Evolutionary conservation across 2,329 filamentous ascomycete genomes (phyloP).

Genomic region (Corinectria fuckeliana): DNA sequence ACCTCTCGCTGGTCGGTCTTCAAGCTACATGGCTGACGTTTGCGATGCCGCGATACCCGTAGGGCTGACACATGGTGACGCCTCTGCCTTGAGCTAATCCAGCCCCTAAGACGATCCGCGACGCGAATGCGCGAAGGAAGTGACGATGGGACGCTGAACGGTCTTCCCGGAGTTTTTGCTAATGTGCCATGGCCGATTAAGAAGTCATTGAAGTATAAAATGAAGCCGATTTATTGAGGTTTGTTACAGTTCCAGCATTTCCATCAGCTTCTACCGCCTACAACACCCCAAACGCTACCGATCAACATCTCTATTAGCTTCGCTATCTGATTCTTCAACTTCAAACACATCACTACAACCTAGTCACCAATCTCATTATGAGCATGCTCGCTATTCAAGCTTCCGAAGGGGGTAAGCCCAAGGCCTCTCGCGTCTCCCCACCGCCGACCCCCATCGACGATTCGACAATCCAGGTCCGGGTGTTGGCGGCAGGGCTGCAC

Average conservation of each 20-base stretch:
- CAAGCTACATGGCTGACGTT: not conserved
- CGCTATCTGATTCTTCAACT: not conserved
- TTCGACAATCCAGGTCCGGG: not conserved
- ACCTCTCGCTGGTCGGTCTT: not conserved
- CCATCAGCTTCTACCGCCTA: not conserved
- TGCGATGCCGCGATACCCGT: not conserved
- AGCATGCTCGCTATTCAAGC: not conserved
- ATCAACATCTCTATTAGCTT: not conserved
- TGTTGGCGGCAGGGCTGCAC: slow-evolving; percentile 56
- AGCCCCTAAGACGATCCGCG: not conserved
- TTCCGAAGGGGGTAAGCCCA: not conserved
- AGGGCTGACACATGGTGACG: not conserved
- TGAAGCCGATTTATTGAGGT: not conserved
- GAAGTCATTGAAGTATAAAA: not conserved
- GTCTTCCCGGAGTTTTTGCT: not conserved
- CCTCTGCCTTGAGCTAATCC: not conserved
- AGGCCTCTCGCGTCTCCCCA: not conserved
- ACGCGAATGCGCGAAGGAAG: not conserved
- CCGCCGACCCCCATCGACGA: not conserved
- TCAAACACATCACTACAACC: not conserved
- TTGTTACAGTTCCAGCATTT: not conserved
- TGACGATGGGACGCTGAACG: not conserved
- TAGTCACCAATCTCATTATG: not conserved
- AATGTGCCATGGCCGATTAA: not conserved
- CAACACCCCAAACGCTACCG: not conserved